Evolutionary conservation across 148 eudicot genomes (phyloP).

Genomic region (Arctostaphylos glauca): DNA sequence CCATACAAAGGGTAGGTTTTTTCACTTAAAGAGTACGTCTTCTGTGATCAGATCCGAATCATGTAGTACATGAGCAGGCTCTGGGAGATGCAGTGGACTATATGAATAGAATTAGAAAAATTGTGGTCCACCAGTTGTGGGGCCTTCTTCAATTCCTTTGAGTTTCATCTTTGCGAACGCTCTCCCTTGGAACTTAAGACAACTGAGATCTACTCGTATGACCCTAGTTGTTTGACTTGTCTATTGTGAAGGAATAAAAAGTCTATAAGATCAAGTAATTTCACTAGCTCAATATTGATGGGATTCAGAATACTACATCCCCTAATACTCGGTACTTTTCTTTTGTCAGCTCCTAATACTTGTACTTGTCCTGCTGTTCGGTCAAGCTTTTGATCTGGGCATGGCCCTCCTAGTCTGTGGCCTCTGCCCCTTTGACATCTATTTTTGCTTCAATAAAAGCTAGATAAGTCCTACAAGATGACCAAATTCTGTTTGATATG

Average conservation of each 20-base stretch:
- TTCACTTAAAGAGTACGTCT: background rate
- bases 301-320: background rate
- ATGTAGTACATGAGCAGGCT: background rate
- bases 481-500: background rate
- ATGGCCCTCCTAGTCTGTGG: background rate
- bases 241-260: background rate
- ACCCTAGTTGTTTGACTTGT: background rate
- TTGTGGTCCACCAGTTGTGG: background rate
- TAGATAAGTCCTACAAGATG: background rate
- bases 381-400: background rate
- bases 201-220: background rate
- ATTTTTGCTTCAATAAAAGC: background rate
- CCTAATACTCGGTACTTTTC: background rate
- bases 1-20: background rate
- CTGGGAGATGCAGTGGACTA: background rate
- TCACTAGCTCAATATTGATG: background rate
- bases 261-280: background rate
- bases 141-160: background rate
- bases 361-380: background rate
- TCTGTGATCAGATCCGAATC: background rate
- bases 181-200: slow-evolving; percentile 4
- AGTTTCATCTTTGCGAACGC: background rate
- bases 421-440: background rate
- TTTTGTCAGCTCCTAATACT: background rate
- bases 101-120: background rate